Evolutionary conservation across 257 asterid species (phyloP).

Genomic region (Agastache rugosa): DNA sequence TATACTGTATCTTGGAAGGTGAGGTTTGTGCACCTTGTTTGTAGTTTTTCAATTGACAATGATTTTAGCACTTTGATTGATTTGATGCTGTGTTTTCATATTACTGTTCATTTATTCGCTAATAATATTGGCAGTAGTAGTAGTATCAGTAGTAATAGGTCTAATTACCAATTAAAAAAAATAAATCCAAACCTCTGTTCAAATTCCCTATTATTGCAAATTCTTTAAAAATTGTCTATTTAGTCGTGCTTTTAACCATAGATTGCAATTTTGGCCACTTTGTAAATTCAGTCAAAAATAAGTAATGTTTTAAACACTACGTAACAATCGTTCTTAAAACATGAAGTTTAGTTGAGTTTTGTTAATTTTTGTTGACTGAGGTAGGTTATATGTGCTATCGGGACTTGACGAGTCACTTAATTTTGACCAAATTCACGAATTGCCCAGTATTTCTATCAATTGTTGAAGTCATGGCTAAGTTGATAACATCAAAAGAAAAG

Average conservation of each 20-base stretch:
- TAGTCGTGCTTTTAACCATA: background rate
- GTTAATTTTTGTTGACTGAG: background rate
- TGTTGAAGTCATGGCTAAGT: background rate
- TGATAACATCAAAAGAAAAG: background rate
- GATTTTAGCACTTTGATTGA: background rate
- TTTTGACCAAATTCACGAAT: background rate
- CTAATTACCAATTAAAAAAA: background rate
- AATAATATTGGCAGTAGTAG: background rate
- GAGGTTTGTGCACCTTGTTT: slow-evolving; percentile 28
- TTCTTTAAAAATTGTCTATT: background rate
- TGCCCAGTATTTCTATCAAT: background rate
- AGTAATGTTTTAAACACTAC: too few relatives aligned
- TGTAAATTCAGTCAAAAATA: background rate
- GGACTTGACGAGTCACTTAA: background rate
- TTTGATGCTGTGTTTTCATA: background rate
- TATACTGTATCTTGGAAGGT: slow-evolving; percentile 81
- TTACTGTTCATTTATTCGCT: background rate
- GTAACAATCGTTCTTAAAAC: too few relatives aligned
- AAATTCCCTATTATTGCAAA: background rate
- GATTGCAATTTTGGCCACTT: background rate
- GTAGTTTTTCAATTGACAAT: background rate
- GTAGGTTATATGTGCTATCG: background rate
- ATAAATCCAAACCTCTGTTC: background rate
- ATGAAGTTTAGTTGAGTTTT: background rate
- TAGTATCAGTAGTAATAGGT: background rate